Conservation (phyloP, 768 basidiomycete genomes). For the Postia placenta region DNA sequence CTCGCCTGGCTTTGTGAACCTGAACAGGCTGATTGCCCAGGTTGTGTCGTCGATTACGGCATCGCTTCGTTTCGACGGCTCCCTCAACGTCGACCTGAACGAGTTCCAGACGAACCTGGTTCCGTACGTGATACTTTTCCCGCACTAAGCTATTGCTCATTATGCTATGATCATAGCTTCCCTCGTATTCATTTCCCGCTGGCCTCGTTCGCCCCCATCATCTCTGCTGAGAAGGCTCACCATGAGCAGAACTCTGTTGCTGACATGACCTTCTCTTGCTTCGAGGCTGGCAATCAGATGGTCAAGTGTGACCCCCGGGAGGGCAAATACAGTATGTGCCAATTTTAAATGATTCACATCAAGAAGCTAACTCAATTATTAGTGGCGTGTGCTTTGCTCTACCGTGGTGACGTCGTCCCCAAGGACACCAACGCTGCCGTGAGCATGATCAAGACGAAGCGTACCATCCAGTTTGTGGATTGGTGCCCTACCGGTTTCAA, state of each 20-base stretch:
- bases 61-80: constrained; percentile 58
- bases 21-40: constrained; percentile 64
- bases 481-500: constrained; percentile 81
- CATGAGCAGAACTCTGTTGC: constrained; percentile 68
- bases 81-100: constrained; percentile 62
- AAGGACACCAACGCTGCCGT: constrained; percentile 77
- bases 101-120: constrained; percentile 71
- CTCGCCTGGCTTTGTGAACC: constrained; percentile 56
- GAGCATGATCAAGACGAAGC: constrained; percentile 68
- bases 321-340: constrained; percentile 63
- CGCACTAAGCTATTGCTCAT: constrained; percentile 7
- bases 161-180: constrained; percentile 31
- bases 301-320: constrained; percentile 75
- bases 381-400: constrained; percentile 66
- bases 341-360: constrained; percentile 1
- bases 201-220: constrained; percentile 60
- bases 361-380: background rate
- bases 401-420: constrained; percentile 73
- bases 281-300: constrained; percentile 76
- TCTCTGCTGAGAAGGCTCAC: constrained; percentile 57
- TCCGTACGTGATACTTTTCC: constrained; percentile 29
- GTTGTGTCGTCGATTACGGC: constrained; percentile 44
- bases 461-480: constrained; percentile 75
- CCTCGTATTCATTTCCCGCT: constrained; percentile 66
- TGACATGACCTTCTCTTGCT: constrained; percentile 70